Evolutionary conservation across 2,329 filamentous ascomycete genomes (phyloP).

Genomic region (Cladophialophora yegresii): DNA sequence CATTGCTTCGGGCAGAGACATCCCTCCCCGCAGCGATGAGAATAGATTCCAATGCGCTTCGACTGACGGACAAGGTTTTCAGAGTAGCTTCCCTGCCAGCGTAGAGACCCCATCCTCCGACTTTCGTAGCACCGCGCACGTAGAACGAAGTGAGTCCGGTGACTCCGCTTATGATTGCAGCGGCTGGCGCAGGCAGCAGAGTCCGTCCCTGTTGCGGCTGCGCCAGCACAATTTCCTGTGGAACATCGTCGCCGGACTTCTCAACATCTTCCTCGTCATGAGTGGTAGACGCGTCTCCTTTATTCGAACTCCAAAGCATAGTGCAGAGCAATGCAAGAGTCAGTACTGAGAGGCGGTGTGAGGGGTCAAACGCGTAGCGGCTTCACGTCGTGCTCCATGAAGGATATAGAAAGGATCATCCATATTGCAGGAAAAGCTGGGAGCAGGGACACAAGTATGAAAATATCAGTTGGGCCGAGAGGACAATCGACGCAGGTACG

Average conservation of each 20-base stretch:
- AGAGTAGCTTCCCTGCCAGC: slow-evolving; percentile 49
- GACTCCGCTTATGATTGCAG: slow-evolving; percentile 48
- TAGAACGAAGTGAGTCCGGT: slow-evolving; percentile 51
- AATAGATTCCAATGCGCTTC: slow-evolving; percentile 49
- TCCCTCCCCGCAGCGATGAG: slow-evolving; percentile 49
- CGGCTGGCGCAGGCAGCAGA: slow-evolving; percentile 48
- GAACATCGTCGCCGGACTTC: slow-evolving; percentile 13
- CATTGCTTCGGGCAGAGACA: slow-evolving; percentile 50
- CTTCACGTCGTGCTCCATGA: slow-evolving; percentile 28
- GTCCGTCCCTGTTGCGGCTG: slow-evolving; percentile 37
- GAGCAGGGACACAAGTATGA: background rate
- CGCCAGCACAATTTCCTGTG: slow-evolving; percentile 21
- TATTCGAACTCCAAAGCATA: slow-evolving; percentile 25
- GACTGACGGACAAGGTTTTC: slow-evolving; percentile 49
- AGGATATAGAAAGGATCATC: slow-evolving; percentile 13
- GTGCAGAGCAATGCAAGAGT: slow-evolving; percentile 6
- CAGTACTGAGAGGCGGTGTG: slow-evolving; percentile 17
- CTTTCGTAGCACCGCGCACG: slow-evolving; percentile 48
- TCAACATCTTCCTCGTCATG: slow-evolving; percentile 15
- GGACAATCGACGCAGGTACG: slow-evolving; percentile 31
- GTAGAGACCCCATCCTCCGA: slow-evolving; percentile 49
- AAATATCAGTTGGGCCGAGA: slow-evolving; percentile 16
- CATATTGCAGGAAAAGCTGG: background rate
- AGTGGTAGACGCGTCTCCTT: slow-evolving; percentile 19
- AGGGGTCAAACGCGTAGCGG: slow-evolving; percentile 11